Evolutionary conservation across 352 stramenopile genomes (phyloP).

Genomic region (Phytophthora pluvialis): DNA sequence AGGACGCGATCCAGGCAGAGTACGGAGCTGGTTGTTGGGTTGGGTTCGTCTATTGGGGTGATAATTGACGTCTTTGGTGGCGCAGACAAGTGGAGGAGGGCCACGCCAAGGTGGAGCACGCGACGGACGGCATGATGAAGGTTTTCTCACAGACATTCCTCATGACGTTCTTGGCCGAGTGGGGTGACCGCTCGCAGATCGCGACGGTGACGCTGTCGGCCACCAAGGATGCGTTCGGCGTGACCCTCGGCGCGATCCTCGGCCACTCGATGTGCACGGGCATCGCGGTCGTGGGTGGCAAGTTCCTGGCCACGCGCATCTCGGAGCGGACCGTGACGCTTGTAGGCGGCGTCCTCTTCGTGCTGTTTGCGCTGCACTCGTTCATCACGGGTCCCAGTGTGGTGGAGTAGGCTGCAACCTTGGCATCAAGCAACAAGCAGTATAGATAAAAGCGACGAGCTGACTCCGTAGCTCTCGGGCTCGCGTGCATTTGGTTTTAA

Average conservation of each 20-base stretch:
- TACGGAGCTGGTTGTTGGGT: constrained; percentile 30
- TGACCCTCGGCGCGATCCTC: constrained; percentile 96
- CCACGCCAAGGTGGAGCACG: constrained; percentile 26
- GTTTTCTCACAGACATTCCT: constrained; percentile 96
- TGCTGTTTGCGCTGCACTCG: constrained; percentile 97
- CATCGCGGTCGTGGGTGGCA: constrained; percentile 96
- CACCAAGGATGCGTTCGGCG: constrained; percentile 94
- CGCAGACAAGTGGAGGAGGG: constrained; percentile 42
- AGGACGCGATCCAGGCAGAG: constrained; percentile 54
- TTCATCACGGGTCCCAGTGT: constrained; percentile 88
- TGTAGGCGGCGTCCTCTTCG: constrained; percentile 96
- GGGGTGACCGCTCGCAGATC: constrained; percentile 99
- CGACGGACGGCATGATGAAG: constrained; percentile 75
- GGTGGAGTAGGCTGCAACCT: constrained; percentile 27
- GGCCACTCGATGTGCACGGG: constrained; percentile 98
- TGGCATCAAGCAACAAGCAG: constrained; percentile 21
- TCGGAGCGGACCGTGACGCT: constrained; percentile 97
- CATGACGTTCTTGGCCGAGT: constrained; percentile 99
- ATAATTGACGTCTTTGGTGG: not conserved
- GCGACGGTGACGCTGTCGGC: constrained; percentile 98
- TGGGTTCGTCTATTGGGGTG: not conserved
- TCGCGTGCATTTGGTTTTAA: constrained; percentile 29
- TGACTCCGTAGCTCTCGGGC: constrained; percentile 10
- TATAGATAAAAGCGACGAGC: constrained; percentile 36
- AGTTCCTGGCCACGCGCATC: constrained; percentile 98